Base-by-base conservation (phyloP, 345 rosid species). In the Rhizophora apiculata region DNA sequence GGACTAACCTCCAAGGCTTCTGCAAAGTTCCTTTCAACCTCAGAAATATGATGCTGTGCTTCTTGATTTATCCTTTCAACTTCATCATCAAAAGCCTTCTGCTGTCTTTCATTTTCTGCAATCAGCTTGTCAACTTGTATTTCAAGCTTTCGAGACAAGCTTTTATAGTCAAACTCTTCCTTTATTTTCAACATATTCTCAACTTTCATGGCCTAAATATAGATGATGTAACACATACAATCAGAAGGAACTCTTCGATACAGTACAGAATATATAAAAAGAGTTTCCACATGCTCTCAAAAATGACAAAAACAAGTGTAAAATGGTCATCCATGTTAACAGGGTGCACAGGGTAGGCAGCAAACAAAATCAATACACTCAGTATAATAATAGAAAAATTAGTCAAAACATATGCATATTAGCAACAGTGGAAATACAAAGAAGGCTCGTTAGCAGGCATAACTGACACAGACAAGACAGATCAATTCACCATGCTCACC, bases 41-140 rank as follows among this genome's bases (percentile, higher is more conserved):
- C 81, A 77, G 77, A 56, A 52, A 77, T 68, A 18, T 68, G 77
- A 72, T 68, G 53, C 43, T 77, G 74, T 66, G 77, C 77, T 68
- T 77, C 81, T 72, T 72, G 81, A 53, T 68, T 72, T 51, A 72
- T 72, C 68, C 64, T 72, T 60, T 72, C 81, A 64, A 72, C 68
- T 68, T 77, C 77, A 49, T 68, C 69, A 60, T 77, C 80, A 68
- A 68, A 72, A 15, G 70, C 67, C 68, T 72, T 77, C 66, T 72
- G 71, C 53, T 72, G 76, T 59, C 76, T 72, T 72, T 72, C 80
- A 60, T 77, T 77, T 60, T 77, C 77, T 48, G 73, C 76, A 52
- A 77, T 77, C 62, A 72, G 80, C 69, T 77, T 77, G 76, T 77
- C 77, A 21, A 77, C 80, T 68, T 77, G 80, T 36, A 77, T 63